A percentile compares a stretch with the other conserved stretches of the same genome.
These are phyloP conservation scores for Scedosporium apiospermum DNA, from an alignment of 2,329 filamentous ascomycete genomes.

Conservation along the genomic window DNA sequence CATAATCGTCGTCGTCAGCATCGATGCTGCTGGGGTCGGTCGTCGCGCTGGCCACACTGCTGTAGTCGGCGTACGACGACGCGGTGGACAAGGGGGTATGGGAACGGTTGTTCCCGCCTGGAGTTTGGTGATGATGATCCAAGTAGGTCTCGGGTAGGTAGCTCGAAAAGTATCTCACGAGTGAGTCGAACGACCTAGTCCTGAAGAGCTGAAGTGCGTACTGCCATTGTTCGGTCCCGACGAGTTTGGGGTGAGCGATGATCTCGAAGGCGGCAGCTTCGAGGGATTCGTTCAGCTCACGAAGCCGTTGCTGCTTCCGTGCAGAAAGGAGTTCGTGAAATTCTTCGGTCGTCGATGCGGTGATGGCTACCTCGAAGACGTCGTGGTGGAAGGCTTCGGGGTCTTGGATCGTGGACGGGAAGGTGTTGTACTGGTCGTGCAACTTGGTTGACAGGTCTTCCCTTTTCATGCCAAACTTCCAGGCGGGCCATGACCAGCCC, in stretches of 20 bases:
- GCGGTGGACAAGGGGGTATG: slow-evolving; percentile 20
- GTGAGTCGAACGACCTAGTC: slow-evolving; percentile 48
- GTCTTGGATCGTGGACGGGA: slow-evolving; percentile 46
- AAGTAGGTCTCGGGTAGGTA: slow-evolving; percentile 43
- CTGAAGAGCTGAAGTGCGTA: slow-evolving; percentile 49
- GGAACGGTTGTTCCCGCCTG: background rate
- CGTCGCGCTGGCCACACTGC: slow-evolving; percentile 26
- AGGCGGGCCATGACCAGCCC: slow-evolving; percentile 44
- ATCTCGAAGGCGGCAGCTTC: slow-evolving; percentile 51
- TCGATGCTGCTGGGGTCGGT: slow-evolving; percentile 29
- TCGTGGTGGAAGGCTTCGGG: slow-evolving; percentile 53
- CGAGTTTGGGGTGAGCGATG: slow-evolving; percentile 48
- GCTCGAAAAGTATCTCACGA: slow-evolving; percentile 50
- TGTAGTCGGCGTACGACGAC: slow-evolving; percentile 28
- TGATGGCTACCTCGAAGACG: slow-evolving; percentile 46
- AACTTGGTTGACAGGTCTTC: slow-evolving; percentile 48
- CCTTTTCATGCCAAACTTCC: slow-evolving; percentile 55
- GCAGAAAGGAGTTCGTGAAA: slow-evolving; percentile 44
- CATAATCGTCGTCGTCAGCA: slow-evolving; percentile 13
- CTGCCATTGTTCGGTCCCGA: slow-evolving; percentile 51
- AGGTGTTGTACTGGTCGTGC: slow-evolving; percentile 51
- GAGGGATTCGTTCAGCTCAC: slow-evolving; percentile 45
- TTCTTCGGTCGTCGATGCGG: slow-evolving; percentile 39
- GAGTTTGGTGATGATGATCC: background rate
- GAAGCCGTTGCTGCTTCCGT: slow-evolving; percentile 43